Evolutionary conservation across 352 stramenopile genomes (phyloP), one percentile per base, ranked within the genome.

Genomic region (Globisporangium orthogonon): DNA sequence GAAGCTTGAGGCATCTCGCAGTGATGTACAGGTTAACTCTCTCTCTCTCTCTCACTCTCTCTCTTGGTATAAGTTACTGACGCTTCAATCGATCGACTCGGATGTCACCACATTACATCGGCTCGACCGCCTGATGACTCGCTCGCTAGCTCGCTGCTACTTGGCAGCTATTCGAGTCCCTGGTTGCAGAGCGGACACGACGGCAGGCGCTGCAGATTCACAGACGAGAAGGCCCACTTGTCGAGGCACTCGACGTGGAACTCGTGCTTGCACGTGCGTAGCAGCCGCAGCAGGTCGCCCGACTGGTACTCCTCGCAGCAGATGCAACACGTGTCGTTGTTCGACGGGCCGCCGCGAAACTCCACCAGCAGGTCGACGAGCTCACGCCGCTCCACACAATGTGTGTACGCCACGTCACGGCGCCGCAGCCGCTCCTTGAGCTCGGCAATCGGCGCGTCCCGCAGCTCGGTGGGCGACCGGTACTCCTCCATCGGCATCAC

Each of bases 201-300:
- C 45, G 86, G 86, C 54, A 69, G 66, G 44, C 81, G 78, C 49
- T 86, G 72, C 35, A 77, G 76, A 57, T 74, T 86, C 52, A 86
- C 81, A 0, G 78, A 86, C 14, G 83, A 89, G 64, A 91, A 88
- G 13, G 83, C 83, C 86, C 86, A 95, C 63, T 90, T 89, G 69
- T 95, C 86, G 46, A 95, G 71, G 69, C 86, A 95, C 66, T 95
- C 86, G 47, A 95, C 64, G 54, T 95, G 86, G 62, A 93, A 95
- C 65, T 91, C 82, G 72, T 95, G 86, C 58, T 91, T 90, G 66
- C 86, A 95, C 61, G 77, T 86, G 55, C 74, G 73, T 50, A 95
- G 66, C 47, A 92, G 65, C 52, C 86, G 83, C 65, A 93, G 69
- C 35, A 86, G 68, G 52, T 95, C 85, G 31, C 78, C 85, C 40